Evolutionary conservation across 768 basidiomycete species (phyloP), one percentile per base, ranked within the genome.

Genomic region (Atractiella rhizophila): DNA sequence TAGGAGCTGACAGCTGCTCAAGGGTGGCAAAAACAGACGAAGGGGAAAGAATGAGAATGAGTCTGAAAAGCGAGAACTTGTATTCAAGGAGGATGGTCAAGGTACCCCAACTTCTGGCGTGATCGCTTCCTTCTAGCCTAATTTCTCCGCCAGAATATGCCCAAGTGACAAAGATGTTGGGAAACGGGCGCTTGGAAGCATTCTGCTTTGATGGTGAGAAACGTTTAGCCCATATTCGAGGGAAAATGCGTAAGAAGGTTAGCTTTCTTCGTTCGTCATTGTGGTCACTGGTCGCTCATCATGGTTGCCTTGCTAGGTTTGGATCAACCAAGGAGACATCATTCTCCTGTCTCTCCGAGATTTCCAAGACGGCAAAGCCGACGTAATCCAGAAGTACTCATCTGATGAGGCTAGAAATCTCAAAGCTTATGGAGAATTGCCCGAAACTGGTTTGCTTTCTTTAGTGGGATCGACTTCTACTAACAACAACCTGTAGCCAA

Each of bases 11-110:
- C 31, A 47, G 41, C 10, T 35, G 25, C 16, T 44, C 49, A 54
- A 98, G 86, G 88, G 88, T 59, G 91, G 88, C 48, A 96, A 98
- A 69, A 98, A 96, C 66, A 72, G 88, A 64, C 71, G 91, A 70
- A 70, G 91, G 64, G 91, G 91, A 68, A 98, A 98, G 72, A 96
- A 94, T 63, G 88, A 98, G 66, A 91, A 88, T 64, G 91, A 96
- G 42, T 79, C 81, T 53, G 81, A 91, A 65, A 96, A 94, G 68
- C 78, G 91, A 53, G 91, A 98, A 60, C 70, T 96, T 42, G 85
- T 94, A 29, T 96, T 96, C 68, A 76, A 80, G 54, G 88, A 96
- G 60, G 91, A 96, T 56, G 88, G 88, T 6, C 91, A 98, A 62
- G 65, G 66, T 66, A 31, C 42, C 61, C 58, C 18, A 8, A 13